These are phyloP conservation scores for Lachnellula suecica DNA, from an alignment of 2,329 filamentous ascomycete species.

Conservation along the genomic window DNA sequence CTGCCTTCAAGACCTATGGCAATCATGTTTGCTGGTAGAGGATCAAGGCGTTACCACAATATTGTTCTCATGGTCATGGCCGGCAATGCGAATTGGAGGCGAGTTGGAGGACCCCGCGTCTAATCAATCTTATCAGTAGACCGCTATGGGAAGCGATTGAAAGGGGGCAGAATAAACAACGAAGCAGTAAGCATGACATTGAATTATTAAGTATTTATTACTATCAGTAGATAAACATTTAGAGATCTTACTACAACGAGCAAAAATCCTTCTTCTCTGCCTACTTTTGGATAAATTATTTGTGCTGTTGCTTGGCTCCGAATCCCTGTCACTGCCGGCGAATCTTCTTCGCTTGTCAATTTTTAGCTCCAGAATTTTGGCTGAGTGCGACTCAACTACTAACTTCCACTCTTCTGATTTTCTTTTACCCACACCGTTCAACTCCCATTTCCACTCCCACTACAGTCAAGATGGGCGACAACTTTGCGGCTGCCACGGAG, in stretches of 20 bases:
- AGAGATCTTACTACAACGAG: too few relatives aligned
- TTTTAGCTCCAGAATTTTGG: too few relatives aligned
- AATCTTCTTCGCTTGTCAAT: background rate
- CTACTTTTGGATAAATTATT: background rate
- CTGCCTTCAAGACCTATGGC: conserved; percentile 83
- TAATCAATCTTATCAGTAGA: too few relatives aligned
- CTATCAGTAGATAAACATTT: background rate
- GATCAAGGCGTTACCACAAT: background rate
- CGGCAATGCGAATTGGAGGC: background rate
- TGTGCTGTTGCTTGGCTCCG: background rate
- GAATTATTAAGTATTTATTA: background rate
- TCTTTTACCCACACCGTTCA: background rate
- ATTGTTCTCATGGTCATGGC: background rate
- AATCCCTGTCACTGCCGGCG: background rate
- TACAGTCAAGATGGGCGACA: conserved; percentile 26
- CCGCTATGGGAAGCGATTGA: too few relatives aligned
- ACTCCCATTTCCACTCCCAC: background rate
- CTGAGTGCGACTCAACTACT: background rate
- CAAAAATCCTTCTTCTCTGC: too few relatives aligned
- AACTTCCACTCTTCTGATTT: background rate
- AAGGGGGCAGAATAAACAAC: too few relatives aligned
- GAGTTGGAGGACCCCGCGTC: background rate
- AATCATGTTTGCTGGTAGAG: conserved; percentile 48
- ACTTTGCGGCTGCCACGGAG: conserved; percentile 45
- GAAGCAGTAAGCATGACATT: too few relatives aligned